Percentiles rank a stretch among this genome's conserved stretches.
Evolutionary conservation across 1,284 basidiomycete genomes (phyloP).

Genomic region (Termitomyces sp.): DNA sequence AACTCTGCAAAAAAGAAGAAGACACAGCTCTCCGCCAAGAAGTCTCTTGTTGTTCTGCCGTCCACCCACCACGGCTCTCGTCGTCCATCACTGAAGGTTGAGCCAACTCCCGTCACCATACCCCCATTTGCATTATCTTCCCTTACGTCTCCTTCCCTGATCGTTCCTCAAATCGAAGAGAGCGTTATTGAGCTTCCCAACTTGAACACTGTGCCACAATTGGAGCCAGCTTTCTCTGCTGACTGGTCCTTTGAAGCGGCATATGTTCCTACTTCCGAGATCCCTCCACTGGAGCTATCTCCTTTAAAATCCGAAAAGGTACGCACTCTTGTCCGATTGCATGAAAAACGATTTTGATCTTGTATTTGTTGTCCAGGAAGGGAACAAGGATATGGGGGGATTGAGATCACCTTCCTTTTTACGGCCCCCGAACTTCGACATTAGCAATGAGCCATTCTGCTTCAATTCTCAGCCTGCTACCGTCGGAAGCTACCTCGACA

Average conservation of each 20-base stretch:
- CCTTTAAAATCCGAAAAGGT: conserved; percentile 13
- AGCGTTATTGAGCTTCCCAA: neutral
- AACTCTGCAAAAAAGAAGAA: conserved; percentile 7
- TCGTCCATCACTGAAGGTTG: neutral
- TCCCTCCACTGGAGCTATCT: conserved; percentile 13
- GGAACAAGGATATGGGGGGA: neutral
- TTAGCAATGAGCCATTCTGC: conserved; percentile 14
- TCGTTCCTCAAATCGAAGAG: neutral
- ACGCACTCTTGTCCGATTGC: neutral
- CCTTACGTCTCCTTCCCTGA: neutral
- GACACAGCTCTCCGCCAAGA: conserved; percentile 5
- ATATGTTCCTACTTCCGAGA: conserved; percentile 13
- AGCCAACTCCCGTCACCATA: neutral
- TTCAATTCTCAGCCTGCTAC: conserved; percentile 6
- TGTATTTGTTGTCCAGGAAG: neutral
- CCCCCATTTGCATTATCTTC: neutral
- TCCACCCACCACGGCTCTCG: neutral
- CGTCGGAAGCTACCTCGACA: conserved; percentile 9
- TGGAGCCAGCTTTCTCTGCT: neutral
- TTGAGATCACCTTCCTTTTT: conserved; percentile 1
- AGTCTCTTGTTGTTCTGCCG: neutral
- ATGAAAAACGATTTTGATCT: neutral
- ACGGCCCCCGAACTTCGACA: conserved; percentile 16
- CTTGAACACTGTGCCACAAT: neutral
- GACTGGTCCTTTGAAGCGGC: conserved; percentile 7